Conservation (phyloP, 1,139 yeast species). For the Petasospora fabianii region DNA sequence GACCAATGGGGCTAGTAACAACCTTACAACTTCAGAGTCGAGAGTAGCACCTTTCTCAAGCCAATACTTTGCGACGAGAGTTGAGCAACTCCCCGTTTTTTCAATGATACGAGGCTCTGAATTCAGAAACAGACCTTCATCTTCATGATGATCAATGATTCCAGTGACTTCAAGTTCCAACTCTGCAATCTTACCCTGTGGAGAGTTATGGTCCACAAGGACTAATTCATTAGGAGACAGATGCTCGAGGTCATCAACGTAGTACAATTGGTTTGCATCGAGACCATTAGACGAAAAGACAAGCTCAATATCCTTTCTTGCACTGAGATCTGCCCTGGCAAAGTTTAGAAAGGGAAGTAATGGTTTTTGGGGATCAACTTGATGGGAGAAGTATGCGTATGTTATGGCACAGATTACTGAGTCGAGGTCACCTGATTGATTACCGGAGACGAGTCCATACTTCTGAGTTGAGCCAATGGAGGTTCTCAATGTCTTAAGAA, state of each 20-base stretch:
- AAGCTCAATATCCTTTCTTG: constrained; percentile 67
- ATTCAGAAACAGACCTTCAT: constrained; percentile 47
- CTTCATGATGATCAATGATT: constrained; percentile 86
- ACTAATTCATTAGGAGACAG: constrained; percentile 38
- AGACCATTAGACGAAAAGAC: constrained; percentile 51
- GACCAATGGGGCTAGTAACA: constrained; percentile 64
- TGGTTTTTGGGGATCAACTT: constrained; percentile 24
- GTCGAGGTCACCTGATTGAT: constrained; percentile 80
- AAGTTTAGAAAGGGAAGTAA: constrained; percentile 69
- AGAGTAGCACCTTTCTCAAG: constrained; percentile 27
- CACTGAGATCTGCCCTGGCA: constrained; percentile 55
- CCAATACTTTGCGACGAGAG: constrained; percentile 69
- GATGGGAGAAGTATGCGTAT: constrained; percentile 55
- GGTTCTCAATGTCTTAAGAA: constrained; percentile 6
- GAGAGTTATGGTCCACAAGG: constrained; percentile 79
- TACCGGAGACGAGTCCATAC: constrained; percentile 65
- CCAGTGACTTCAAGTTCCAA: constrained; percentile 31
- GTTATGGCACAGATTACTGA: constrained; percentile 75
- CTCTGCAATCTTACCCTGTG: constrained; percentile 48
- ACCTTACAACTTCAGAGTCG: constrained; percentile 37
- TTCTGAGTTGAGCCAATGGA: background rate
- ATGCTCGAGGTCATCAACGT: constrained; percentile 54
- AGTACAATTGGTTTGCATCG: constrained; percentile 48
- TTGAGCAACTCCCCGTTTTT: constrained; percentile 73
- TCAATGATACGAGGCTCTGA: constrained; percentile 58